These are phyloP conservation scores for Xylaria longipes DNA, from an alignment of 495 filamentous ascomycete genomes.

Conservation along the genomic window DNA sequence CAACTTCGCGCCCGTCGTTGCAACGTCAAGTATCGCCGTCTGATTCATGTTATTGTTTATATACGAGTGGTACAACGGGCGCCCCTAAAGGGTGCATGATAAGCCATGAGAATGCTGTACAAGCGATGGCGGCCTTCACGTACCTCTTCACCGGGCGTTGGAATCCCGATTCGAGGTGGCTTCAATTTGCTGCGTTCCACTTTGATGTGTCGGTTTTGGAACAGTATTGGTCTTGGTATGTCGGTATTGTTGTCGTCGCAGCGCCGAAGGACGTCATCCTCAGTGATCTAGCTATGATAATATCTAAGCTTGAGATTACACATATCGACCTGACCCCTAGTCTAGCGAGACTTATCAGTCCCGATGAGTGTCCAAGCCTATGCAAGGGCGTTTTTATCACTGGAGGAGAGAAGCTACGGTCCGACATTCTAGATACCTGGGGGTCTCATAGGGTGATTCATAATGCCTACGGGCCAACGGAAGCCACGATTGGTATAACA, in stretches of 20 bases:
- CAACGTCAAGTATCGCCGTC: slow-evolving; percentile 43
- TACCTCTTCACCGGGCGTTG: slow-evolving; percentile 72
- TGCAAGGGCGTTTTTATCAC: slow-evolving; percentile 78
- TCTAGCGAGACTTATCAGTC: slow-evolving; percentile 64
- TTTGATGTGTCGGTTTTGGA: slow-evolving; percentile 89
- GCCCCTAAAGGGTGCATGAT: slow-evolving; percentile 80
- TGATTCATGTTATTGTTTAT: slow-evolving; percentile 73
- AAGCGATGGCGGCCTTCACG: slow-evolving; percentile 77
- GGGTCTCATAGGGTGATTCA: slow-evolving; percentile 69
- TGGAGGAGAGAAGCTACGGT: slow-evolving; percentile 72
- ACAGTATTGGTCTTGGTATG: slow-evolving; percentile 89
- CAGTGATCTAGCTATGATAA: slow-evolving; percentile 73
- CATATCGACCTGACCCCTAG: slow-evolving; percentile 85
- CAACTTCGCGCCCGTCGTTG: slow-evolving; percentile 33
- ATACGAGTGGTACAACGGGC: slow-evolving; percentile 84
- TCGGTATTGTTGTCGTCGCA: slow-evolving; percentile 79
- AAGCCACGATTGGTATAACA: slow-evolving; percentile 86
- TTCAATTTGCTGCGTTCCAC: slow-evolving; percentile 89
- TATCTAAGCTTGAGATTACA: slow-evolving; percentile 74
- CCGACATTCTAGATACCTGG: slow-evolving; percentile 76
- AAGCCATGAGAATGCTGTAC: slow-evolving; percentile 75
- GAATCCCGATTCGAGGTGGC: slow-evolving; percentile 72
- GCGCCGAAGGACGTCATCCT: slow-evolving; percentile 80
- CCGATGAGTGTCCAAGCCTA: slow-evolving; percentile 71
- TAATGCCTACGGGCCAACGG: slow-evolving; percentile 84